Evolutionary conservation across 2,329 filamentous ascomycete species (phyloP).

Genomic region (Claviceps purpurea): DNA sequence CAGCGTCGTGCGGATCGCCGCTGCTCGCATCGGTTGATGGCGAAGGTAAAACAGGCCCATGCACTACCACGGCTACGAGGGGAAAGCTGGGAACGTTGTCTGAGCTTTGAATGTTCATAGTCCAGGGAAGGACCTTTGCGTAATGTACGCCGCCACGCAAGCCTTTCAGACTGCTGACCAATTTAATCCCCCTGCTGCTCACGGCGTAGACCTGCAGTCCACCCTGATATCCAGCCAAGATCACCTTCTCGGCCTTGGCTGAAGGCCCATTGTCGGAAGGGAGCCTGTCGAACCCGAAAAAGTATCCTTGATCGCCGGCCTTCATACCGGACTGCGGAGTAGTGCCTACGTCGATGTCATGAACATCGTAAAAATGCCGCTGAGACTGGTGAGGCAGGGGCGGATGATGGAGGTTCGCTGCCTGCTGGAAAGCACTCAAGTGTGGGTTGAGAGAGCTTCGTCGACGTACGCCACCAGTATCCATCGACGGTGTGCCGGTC

Average conservation of each 20-base stretch:
- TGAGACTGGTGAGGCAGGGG: constrained; percentile 64
- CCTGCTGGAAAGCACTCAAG: constrained; percentile 25
- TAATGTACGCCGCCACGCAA: constrained; percentile 67
- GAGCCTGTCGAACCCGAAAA: constrained; percentile 69
- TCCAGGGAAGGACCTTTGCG: constrained; percentile 72
- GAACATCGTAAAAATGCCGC: constrained; percentile 62
- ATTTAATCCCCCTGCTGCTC: constrained; percentile 56
- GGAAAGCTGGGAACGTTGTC: constrained; percentile 56
- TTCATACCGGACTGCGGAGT: constrained; percentile 40
- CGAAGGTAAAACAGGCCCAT: constrained; percentile 54
- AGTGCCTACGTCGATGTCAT: constrained; percentile 61
- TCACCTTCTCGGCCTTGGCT: constrained; percentile 43
- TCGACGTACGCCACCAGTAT: constrained; percentile 23
- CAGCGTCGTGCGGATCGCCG: constrained; percentile 23
- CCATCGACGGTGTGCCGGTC: constrained; percentile 25
- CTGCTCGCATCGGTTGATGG: constrained; percentile 20
- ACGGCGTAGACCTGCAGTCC: constrained; percentile 64
- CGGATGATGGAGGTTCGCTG: constrained; percentile 34
- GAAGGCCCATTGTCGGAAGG: constrained; percentile 26
- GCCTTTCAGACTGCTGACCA: constrained; percentile 58
- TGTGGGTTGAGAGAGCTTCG: constrained; percentile 40
- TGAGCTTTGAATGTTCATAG: constrained; percentile 36
- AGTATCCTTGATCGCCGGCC: constrained; percentile 57
- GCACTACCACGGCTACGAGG: constrained; percentile 65
- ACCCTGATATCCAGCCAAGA: constrained; percentile 69